Percentiles rank a stretch among this genome's conserved stretches.
These are phyloP conservation scores for Beauveria sp. DNA, from an alignment of 2,329 filamentous ascomycete species.

Conservation along the genomic window DNA sequence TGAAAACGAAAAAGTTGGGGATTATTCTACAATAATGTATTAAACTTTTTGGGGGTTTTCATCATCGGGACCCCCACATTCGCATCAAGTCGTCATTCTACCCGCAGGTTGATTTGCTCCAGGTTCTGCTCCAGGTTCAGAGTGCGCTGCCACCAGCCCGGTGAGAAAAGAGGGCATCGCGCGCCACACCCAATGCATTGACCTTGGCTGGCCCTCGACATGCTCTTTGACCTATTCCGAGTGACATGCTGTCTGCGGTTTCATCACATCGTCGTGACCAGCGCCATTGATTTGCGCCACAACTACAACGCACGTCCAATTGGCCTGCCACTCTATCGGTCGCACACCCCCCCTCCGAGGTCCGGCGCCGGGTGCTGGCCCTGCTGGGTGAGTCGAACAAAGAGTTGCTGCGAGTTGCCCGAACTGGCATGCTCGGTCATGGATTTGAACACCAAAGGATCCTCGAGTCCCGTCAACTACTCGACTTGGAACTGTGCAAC, in stretches of 20 bases:
- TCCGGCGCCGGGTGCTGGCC: not conserved
- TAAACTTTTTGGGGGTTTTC: no score
- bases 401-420: no score
- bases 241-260: not conserved
- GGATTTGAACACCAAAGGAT: not conserved
- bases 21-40: no score
- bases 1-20: no score
- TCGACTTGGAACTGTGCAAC: no score
- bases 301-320: not conserved
- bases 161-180: not conserved
- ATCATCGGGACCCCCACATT: no score
- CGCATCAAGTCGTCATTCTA: no score
- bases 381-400: no score
- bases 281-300: not conserved
- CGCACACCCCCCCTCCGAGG: not conserved
- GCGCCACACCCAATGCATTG: not conserved
- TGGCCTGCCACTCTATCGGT: not conserved
- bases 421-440: not conserved
- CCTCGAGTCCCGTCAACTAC: no score
- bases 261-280: not conserved
- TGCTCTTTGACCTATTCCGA: not conserved
- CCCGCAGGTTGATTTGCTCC: no score
- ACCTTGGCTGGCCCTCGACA: not conserved
- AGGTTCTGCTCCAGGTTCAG: not conserved
- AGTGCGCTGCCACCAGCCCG: not conserved